A percentile compares a stretch with the other conserved stretches of the same genome.
Evolutionary conservation across 108 stramenopile species (phyloP).

Genomic region (Pseudonitzschia pungens): DNA sequence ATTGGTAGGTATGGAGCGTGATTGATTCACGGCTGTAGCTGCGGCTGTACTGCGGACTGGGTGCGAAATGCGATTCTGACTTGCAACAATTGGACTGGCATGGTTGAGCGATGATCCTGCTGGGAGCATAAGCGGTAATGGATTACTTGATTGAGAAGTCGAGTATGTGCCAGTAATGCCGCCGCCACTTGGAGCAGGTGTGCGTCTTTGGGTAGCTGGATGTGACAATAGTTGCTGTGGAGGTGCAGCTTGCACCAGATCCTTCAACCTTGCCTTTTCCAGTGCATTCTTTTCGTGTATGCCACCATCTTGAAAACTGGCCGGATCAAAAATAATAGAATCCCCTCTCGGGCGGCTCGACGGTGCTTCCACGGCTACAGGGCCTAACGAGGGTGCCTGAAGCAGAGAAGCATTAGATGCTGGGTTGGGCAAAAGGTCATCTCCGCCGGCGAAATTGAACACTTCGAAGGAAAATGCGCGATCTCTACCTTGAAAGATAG

Average conservation of each 20-base stretch:
- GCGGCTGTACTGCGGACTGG: not conserved
- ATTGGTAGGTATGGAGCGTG: not conserved
- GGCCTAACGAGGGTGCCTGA: conserved; percentile 12
- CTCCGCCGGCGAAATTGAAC: conserved; percentile 77
- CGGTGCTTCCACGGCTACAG: conserved; percentile 9
- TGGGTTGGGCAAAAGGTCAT: conserved; percentile 59
- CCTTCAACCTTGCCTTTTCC: conserved; percentile 25
- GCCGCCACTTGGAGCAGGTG: conserved; percentile 7
- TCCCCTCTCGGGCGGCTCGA: conserved; percentile 75
- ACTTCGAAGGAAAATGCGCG: conserved; percentile 87
- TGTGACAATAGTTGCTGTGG: conserved; percentile 4
- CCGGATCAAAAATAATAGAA: conserved; percentile 89
- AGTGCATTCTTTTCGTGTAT: conserved; percentile 85
- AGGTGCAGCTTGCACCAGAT: not conserved
- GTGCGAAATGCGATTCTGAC: conserved; percentile 1
- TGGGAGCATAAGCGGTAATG: conserved; percentile 5
- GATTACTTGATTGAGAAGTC: conserved; percentile 13
- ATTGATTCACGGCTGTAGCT: not conserved
- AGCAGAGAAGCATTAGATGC: not conserved
- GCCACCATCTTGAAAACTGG: conserved; percentile 85
- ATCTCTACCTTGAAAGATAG: conserved; percentile 52
- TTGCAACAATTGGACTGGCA: not conserved
- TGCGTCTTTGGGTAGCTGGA: not conserved
- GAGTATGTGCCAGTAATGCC: not conserved
- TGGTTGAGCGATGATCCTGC: not conserved